phyloP scores from a whole-genome alignment of 495 filamentous ascomycete genomes.

The Lindgomyces ingoldianus region DNA sequence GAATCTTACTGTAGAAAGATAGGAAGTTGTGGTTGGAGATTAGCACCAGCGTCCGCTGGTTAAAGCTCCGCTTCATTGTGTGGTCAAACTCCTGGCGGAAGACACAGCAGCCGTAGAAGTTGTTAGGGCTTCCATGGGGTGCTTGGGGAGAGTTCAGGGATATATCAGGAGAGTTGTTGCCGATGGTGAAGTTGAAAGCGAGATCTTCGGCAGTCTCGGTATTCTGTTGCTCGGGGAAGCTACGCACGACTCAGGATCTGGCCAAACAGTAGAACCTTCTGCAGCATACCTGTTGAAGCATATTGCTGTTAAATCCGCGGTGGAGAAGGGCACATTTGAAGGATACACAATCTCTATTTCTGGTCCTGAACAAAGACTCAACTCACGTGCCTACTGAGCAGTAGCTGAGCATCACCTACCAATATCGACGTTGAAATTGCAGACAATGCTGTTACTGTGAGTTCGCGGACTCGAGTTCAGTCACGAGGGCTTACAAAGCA shows the following conservation, averaged over 20 bases:
- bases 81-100: slow-evolving; percentile 43
- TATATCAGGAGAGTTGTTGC: slow-evolving; percentile 42
- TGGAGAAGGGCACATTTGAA: slow-evolving; percentile 38
- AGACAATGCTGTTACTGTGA: slow-evolving; percentile 35
- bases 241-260: slow-evolving; percentile 7
- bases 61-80: slow-evolving; percentile 42
- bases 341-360: slow-evolving; percentile 44
- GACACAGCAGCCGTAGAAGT: slow-evolving; percentile 37
- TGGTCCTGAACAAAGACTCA: slow-evolving; percentile 31
- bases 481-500: slow-evolving; percentile 35
- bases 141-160: slow-evolving; percentile 31
- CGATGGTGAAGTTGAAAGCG: slow-evolving; percentile 41
- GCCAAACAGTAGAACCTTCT: background rate
- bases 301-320: slow-evolving; percentile 40
- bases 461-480: background rate
- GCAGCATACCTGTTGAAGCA: slow-evolving; percentile 40
- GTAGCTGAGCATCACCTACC: slow-evolving; percentile 20
- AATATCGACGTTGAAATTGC: slow-evolving; percentile 44
- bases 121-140: slow-evolving; percentile 37
- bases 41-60: slow-evolving; percentile 39
- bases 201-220: slow-evolving; percentile 39
- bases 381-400: background rate
- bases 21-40: slow-evolving; percentile 42
- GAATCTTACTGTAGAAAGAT: slow-evolving; percentile 37
- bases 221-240: slow-evolving; percentile 44